Evolutionary conservation across 192 early-diverging fungal genomes (phyloP).

Genomic region (Gaertneriomyces semiglobifer): DNA sequence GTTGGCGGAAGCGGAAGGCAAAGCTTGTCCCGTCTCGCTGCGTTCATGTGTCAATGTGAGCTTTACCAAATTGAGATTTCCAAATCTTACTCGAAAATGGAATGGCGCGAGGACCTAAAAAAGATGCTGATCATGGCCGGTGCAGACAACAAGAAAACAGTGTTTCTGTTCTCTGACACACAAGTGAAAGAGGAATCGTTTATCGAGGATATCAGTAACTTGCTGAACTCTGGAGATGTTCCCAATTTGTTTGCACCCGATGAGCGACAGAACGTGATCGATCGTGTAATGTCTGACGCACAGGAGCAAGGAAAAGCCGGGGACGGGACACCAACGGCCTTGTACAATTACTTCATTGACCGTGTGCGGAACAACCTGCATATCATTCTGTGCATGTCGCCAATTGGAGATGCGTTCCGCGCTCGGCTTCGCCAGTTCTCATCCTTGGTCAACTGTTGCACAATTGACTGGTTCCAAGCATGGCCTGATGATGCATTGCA

Average conservation of each 20-base stretch:
- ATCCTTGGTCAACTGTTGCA: constrained; percentile 62
- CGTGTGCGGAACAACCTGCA: constrained; percentile 56
- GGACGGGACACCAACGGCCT: constrained; percentile 48
- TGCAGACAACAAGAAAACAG: constrained; percentile 53
- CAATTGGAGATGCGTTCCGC: constrained; percentile 62
- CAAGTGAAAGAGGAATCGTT: constrained; percentile 65
- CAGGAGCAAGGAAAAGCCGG: constrained; percentile 52
- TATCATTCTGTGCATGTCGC: constrained; percentile 62
- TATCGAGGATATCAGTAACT: constrained; percentile 57
- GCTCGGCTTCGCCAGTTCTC: constrained; percentile 58
- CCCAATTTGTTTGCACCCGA: constrained; percentile 59
- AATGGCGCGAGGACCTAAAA: constrained; percentile 63
- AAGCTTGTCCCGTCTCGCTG: constrained; percentile 49
- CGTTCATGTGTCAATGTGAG: constrained; percentile 58
- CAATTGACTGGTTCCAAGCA: constrained; percentile 66
- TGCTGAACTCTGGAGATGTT: constrained; percentile 59
- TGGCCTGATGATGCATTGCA: constrained; percentile 65
- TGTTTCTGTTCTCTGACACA: constrained; percentile 62
- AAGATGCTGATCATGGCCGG: constrained; percentile 53
- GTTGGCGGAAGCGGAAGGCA: constrained; percentile 62
- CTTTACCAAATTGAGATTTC: constrained; percentile 63
- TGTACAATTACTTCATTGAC: constrained; percentile 65
- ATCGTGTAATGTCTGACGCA: constrained; percentile 46
- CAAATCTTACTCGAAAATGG: constrained; percentile 51
- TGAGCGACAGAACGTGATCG: constrained; percentile 56